phyloP scores from a whole-genome alignment of 2,329 filamentous ascomycete genomes.

The Alternaria infectoria region DNA sequence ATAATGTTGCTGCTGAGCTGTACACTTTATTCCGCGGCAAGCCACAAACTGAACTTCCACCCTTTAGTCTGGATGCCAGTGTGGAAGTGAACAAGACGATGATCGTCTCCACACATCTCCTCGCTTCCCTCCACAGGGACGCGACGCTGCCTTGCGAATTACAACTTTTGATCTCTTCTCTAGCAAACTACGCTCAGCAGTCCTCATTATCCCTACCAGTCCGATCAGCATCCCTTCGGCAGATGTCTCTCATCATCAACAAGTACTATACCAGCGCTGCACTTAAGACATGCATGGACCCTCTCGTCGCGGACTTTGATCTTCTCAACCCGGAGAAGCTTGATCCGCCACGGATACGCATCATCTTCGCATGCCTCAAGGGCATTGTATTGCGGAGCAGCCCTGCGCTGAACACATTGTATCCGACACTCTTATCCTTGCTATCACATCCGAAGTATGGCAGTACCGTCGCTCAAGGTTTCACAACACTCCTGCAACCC shows the following conservation, averaged over 20 bases:
- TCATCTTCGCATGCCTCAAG: constrained; percentile 67
- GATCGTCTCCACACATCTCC: constrained; percentile 63
- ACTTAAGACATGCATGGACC: constrained; percentile 50
- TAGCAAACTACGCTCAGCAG: constrained; percentile 48
- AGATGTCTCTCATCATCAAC: constrained; percentile 56
- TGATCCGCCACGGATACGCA: constrained; percentile 55
- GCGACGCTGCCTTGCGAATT: constrained; percentile 40
- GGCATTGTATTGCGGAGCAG: constrained; percentile 64
- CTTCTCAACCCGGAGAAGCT: constrained; percentile 40
- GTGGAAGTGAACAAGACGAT: constrained; percentile 54
- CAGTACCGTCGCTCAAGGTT: constrained; percentile 61
- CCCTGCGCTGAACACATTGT: constrained; percentile 50
- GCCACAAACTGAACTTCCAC: constrained; percentile 37
- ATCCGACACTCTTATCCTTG: constrained; percentile 56
- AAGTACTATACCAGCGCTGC: constrained; percentile 54
- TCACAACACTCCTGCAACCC: constrained; percentile 64
- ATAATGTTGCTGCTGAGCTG: constrained; percentile 59
- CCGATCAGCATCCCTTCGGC: constrained; percentile 47
- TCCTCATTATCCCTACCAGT: constrained; percentile 33
- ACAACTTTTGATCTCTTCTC: constrained; percentile 39
- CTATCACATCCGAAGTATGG: constrained; percentile 59
- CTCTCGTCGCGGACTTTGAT: constrained; percentile 43
- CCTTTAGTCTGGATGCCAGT: constrained; percentile 38
- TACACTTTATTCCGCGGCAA: constrained; percentile 59
- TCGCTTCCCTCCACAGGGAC: constrained; percentile 57